A percentile compares a stretch with the other conserved stretches of the same genome.
Conservation (phyloP, 1,139 yeast species). For the Yamadazyma triangularis region DNA sequence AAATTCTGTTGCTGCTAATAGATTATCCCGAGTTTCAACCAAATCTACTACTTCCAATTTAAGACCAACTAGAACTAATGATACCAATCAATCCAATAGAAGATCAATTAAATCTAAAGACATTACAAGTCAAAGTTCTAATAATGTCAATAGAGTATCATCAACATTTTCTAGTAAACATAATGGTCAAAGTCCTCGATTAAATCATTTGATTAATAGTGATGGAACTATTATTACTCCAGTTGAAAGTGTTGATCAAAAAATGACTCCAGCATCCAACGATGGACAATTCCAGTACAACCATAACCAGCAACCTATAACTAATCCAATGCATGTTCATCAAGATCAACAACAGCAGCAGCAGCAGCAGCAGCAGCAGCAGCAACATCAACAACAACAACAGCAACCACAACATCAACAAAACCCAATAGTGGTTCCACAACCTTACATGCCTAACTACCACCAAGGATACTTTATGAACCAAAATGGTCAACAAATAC, state of each 20-base stretch:
- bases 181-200: slow-evolving; percentile 26
- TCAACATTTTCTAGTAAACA: slow-evolving; percentile 34
- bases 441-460: slow-evolving; percentile 14
- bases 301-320: slow-evolving; percentile 2
- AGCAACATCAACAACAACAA: slow-evolving; percentile 1
- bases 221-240: slow-evolving; percentile 48
- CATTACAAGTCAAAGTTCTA: slow-evolving; percentile 1
- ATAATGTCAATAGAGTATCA: slow-evolving; percentile 22
- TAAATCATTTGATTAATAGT: slow-evolving; percentile 43
- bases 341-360: slow-evolving; percentile 10
- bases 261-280: slow-evolving; percentile 7
- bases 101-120: slow-evolving; percentile 19
- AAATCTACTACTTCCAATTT: slow-evolving; percentile 16
- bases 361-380: slow-evolving; percentile 2
- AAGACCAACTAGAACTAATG: slow-evolving; percentile 21
- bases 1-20: slow-evolving; percentile 8
- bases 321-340: slow-evolving; percentile 3
- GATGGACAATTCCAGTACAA: slow-evolving; percentile 5
- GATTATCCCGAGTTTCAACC: slow-evolving; percentile 27
- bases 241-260: slow-evolving; percentile 24
- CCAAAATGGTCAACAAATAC: slow-evolving; percentile 24
- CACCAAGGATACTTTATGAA: slow-evolving; percentile 19
- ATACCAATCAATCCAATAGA: slow-evolving; percentile 16
- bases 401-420: slow-evolving; percentile 1
- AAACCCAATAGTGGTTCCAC: slow-evolving; percentile 12